Conservation (phyloP, 2,329 filamentous ascomycete species). For the Xylaria sp. region DNA sequence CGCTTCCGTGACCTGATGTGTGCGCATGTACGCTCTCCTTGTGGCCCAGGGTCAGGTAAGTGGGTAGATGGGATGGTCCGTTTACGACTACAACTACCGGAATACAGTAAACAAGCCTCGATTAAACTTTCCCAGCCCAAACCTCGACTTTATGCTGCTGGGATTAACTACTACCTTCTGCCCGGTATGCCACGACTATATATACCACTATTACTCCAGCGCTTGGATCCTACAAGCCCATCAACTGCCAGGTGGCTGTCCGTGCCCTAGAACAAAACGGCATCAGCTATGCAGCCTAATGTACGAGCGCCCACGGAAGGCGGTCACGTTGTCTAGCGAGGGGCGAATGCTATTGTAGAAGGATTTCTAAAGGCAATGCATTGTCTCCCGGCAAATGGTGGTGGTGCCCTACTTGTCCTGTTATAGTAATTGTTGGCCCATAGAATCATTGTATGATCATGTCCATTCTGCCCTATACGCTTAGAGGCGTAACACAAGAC, state of each 20-base stretch:
- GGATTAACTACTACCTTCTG: slow-evolving; percentile 10
- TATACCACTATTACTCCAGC: slow-evolving; percentile 8
- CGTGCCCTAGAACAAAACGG: slow-evolving; percentile 11
- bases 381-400: slow-evolving; percentile 26
- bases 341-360: slow-evolving; percentile 13
- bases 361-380: slow-evolving; percentile 3
- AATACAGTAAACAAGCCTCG: slow-evolving; percentile 14
- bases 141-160: slow-evolving; percentile 4
- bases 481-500: slow-evolving; percentile 6
- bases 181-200: background rate
- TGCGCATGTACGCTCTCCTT: slow-evolving; percentile 14
- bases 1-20: slow-evolving; percentile 13
- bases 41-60: slow-evolving; percentile 5
- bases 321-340: slow-evolving; percentile 29
- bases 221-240: slow-evolving; percentile 16
- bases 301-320: slow-evolving; percentile 14
- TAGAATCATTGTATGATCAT: slow-evolving; percentile 8
- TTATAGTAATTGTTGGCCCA: slow-evolving; percentile 11
- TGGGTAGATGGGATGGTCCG: background rate
- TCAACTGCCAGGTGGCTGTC: slow-evolving; percentile 27
- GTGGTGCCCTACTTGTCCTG: slow-evolving; percentile 1
- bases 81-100: slow-evolving; percentile 7
- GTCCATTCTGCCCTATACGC: slow-evolving; percentile 7
- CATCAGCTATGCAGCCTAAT: slow-evolving; percentile 31
- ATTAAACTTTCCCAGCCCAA: slow-evolving; percentile 17